A percentile compares a stretch with the other conserved stretches of the same genome.
Conservation (phyloP, 1,284 basidiomycete species). For the Peniophora sp. region DNA sequence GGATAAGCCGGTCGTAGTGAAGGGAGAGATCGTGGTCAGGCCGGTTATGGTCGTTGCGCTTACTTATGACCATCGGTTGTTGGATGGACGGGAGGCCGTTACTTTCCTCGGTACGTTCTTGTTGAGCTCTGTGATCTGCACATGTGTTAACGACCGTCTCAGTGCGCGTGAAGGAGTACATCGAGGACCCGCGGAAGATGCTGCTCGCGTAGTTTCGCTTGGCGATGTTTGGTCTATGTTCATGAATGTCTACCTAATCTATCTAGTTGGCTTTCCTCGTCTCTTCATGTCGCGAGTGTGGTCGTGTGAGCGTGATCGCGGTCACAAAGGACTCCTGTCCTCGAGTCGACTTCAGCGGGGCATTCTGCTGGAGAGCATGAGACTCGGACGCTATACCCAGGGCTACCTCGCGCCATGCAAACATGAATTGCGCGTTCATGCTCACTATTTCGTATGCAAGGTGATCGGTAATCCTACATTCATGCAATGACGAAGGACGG, state of each 20-base stretch:
- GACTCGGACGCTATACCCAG: too few relatives aligned
- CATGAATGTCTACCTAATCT: not conserved
- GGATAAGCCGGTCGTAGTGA: conserved; percentile 87
- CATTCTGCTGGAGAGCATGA: too few relatives aligned
- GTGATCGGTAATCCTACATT: too few relatives aligned
- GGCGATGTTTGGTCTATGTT: conserved; percentile 5
- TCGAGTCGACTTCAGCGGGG: too few relatives aligned
- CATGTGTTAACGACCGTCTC: conserved; percentile 4
- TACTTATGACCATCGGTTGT: conserved; percentile 93
- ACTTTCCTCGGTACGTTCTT: conserved; percentile 85
- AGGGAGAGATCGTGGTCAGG: conserved; percentile 92
- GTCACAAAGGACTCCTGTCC: too few relatives aligned
- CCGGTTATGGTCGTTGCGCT: conserved; percentile 95
- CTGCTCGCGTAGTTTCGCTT: conserved; percentile 25
- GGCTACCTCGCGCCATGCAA: too few relatives aligned
- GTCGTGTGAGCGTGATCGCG: too few relatives aligned
- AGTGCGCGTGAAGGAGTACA: conserved; percentile 68
- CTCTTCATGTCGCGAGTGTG: not conserved
- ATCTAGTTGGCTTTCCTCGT: not conserved
- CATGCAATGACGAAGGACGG: too few relatives aligned
- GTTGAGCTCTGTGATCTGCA: conserved; percentile 5
- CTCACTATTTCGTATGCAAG: too few relatives aligned
- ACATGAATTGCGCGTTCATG: too few relatives aligned
- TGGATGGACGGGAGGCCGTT: conserved; percentile 94
- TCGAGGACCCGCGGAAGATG: conserved; percentile 65